phyloP scores from a whole-genome alignment of 768 basidiomycete species.

The Boletales sp. region DNA sequence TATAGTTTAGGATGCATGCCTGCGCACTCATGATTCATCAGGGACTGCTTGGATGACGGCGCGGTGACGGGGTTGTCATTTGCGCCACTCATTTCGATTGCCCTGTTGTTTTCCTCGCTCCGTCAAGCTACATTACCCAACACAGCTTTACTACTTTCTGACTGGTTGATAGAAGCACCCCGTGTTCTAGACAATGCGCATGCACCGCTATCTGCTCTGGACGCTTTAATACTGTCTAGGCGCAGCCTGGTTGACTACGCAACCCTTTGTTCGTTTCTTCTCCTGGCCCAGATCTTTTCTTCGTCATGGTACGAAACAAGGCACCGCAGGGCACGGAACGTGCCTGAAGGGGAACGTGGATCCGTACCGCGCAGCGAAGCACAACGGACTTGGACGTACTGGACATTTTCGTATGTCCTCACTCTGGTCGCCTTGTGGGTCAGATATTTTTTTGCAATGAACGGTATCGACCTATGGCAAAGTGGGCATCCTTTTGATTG shows the following conservation, averaged over 20 bases:
- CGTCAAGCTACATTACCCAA: constrained; percentile 30
- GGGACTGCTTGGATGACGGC: constrained; percentile 83
- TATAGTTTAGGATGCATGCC: neutral
- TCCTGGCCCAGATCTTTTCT: constrained; percentile 74
- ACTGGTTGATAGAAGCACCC: constrained; percentile 81
- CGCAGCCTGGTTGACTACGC: constrained; percentile 75
- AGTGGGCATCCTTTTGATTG: constrained; percentile 42
- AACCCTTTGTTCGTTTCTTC: constrained; percentile 74
- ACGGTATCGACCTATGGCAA: constrained; percentile 61
- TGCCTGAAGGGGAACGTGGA: constrained; percentile 64
- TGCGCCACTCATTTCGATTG: constrained; percentile 74
- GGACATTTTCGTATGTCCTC: constrained; percentile 57
- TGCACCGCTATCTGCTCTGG: constrained; percentile 40
- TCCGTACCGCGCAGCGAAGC: constrained; percentile 77
- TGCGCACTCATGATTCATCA: constrained; percentile 29
- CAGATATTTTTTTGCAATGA: constrained; percentile 42
- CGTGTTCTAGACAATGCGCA: constrained; percentile 45
- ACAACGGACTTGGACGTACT: constrained; percentile 57
- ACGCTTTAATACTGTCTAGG: constrained; percentile 64
- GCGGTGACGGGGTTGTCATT: constrained; percentile 80
- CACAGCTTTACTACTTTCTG: constrained; percentile 43
- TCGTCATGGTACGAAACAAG: constrained; percentile 72
- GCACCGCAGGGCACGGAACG: constrained; percentile 36
- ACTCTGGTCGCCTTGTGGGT: constrained; percentile 48
- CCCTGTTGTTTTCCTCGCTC: constrained; percentile 56